These are phyloP conservation scores for Taphrina deformans DNA, from an alignment of 1,139 yeast species.

Conservation along the genomic window DNA sequence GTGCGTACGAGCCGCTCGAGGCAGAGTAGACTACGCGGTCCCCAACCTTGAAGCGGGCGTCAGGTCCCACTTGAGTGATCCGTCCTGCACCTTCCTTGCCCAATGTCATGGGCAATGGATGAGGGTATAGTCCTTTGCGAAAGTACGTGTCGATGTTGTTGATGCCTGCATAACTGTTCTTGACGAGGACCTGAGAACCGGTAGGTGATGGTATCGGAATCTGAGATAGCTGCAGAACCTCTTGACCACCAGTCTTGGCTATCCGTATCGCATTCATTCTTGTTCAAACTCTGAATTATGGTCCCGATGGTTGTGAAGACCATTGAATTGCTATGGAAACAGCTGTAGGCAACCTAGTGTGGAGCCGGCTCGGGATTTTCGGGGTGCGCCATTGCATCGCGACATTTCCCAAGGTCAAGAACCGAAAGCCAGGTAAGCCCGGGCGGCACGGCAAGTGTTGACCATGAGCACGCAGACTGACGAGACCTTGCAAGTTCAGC, in stretches of 20 bases:
- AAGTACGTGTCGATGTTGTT: conserved; percentile 81
- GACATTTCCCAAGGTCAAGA: too few relatives aligned
- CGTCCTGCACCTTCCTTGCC: conserved; percentile 88
- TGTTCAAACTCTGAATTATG: conserved; percentile 39
- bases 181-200: conserved; percentile 61
- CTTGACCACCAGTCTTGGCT: conserved; percentile 59
- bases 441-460: too few relatives aligned
- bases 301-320: too few relatives aligned
- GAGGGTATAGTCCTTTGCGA: conserved; percentile 71
- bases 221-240: conserved; percentile 55
- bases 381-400: too few relatives aligned
- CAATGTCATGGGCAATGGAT: conserved; percentile 38
- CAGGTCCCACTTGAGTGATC: conserved; percentile 65
- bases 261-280: conserved; percentile 62
- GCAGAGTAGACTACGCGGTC: conserved; percentile 68
- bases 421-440: too few relatives aligned
- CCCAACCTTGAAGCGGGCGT: conserved; percentile 64
- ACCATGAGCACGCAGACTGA: too few relatives aligned
- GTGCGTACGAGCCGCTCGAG: conserved; percentile 41
- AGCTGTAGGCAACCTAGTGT: neutral
- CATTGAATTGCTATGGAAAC: too few relatives aligned
- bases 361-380: too few relatives aligned
- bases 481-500: too few relatives aligned
- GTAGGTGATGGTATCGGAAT: conserved; percentile 60
- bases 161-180: conserved; percentile 72